Base-by-base conservation (phyloP, 2,329 filamentous ascomycete genomes). In the Juglanconis juglandina region DNA sequence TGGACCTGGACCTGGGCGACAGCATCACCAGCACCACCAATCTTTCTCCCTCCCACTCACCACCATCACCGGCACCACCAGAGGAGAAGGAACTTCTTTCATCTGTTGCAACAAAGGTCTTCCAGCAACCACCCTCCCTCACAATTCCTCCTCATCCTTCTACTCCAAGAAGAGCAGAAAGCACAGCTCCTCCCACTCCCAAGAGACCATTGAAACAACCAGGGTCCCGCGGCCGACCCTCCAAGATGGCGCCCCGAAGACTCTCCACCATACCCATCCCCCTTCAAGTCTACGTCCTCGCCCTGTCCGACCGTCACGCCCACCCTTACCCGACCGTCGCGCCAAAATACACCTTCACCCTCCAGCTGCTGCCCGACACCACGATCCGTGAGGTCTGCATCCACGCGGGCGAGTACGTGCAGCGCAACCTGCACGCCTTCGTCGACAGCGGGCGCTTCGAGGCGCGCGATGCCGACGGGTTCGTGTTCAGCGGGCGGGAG, bases 401-500 rank as follows among this genome's bases (percentile, higher is more conserved):
- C 39, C 58, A 58, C 54, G 54, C 61, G 8, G 41, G 49, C 14
- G 50, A 56, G 24, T 53, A 60, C 50, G 39, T 50, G 5, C 34
- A 46, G n/a, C 41, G 33, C 5, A 34, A 32, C 46, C 32, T 49
- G 4, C 41, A 48, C 24, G 39, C 24, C n/a, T 48, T 58, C 33
- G 24, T 55, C 37, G 58, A 60, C 48, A 53, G 37, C n/a, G 35
- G 35, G n/a, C 35, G 61, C 3, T 33, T 63, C 37, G 58, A 63
- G 53, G 53, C 58, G 11, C 54, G 61, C 6, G 58, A 60, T 32
- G 46, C 24, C 37, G 58, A 63, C 33, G 61, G 61, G 14, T 32
- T 53, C 24, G 42, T 62, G 1, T 62, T 62, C 1, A 4, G 30
- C 4, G 60, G 57, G 14, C 24, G 30, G 34, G 60, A 62, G 53